phyloP scores from a whole-genome alignment of 1,284 basidiomycete species.

The Malassezia sp. region DNA sequence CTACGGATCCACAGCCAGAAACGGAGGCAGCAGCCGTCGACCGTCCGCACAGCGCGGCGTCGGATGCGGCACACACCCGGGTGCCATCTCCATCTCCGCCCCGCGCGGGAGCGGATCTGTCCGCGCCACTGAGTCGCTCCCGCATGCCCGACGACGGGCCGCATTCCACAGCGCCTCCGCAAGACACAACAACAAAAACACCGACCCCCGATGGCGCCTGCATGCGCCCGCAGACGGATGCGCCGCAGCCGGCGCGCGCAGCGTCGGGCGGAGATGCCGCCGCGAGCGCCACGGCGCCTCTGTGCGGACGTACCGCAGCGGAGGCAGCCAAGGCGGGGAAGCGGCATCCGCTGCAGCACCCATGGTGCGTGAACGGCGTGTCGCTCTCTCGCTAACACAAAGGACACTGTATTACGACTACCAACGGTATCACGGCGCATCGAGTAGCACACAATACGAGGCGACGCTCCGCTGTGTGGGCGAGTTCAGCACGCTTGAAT shows the following conservation, averaged over 20 bases:
- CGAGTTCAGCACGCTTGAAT: constrained; percentile 54
- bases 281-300: background rate
- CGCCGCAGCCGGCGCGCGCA: background rate
- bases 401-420: constrained; percentile 74
- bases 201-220: background rate
- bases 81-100: no score
- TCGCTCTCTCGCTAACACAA: constrained; percentile 3
- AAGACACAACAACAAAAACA: background rate
- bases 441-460: constrained; percentile 51
- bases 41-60: no score
- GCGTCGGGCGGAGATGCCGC: background rate
- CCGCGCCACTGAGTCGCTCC: no score
- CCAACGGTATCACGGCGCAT: constrained; percentile 24
- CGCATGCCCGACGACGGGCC: no score
- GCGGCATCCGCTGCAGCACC: constrained; percentile 63
- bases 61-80: no score
- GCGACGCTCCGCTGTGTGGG: constrained; percentile 34
- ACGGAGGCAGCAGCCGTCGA: no score
- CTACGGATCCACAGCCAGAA: no score
- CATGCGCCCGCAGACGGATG: no score
- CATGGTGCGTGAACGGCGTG: no score
- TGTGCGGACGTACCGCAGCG: background rate
- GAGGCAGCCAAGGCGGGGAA: constrained; percentile 9
- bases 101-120: no score
- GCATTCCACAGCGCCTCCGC: no score